phyloP scores from a whole-genome alignment of 768 basidiomycete genomes.

The Leucogyrophana mollusca region DNA sequence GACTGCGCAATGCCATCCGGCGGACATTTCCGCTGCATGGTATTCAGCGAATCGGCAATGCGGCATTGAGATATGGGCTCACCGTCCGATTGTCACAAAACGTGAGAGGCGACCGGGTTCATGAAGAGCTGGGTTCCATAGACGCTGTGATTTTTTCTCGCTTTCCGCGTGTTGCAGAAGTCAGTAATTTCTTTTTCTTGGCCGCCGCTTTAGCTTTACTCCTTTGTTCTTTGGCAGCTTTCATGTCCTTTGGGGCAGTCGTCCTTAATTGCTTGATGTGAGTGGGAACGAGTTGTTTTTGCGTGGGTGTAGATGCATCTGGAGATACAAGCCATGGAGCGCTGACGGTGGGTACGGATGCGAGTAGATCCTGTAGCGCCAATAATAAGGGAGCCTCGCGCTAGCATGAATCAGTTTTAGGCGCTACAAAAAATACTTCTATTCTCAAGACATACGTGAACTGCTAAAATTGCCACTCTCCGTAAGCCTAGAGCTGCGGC shows the following conservation, averaged over 20 bases:
- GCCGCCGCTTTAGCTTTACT: conserved; percentile 47
- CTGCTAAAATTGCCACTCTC: conserved; percentile 61
- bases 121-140: too few species aligned
- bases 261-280: conserved; percentile 83
- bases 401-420: conserved; percentile 27
- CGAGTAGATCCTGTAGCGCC: conserved; percentile 38
- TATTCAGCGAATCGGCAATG: too few species aligned
- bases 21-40: too few species aligned
- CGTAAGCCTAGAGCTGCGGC: conserved; percentile 64
- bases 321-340: conserved; percentile 65
- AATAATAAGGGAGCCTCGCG: conserved; percentile 37
- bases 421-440: conserved; percentile 1
- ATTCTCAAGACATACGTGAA: conserved; percentile 53
- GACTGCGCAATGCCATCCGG: too few species aligned
- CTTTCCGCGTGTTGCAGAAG: conserved; percentile 9
- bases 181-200: conserved; percentile 26
- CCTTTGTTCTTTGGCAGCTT: conserved; percentile 59
- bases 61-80: too few species aligned
- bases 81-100: too few species aligned
- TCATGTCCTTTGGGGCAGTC: conserved; percentile 78
- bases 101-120: too few species aligned
- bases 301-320: conserved; percentile 9
- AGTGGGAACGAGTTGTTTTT: conserved; percentile 54
- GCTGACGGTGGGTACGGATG: conserved; percentile 50
- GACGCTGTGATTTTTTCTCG: conserved; percentile 14